Conservation (phyloP, 1,139 yeast genomes). For the Pichia norvegensis region DNA sequence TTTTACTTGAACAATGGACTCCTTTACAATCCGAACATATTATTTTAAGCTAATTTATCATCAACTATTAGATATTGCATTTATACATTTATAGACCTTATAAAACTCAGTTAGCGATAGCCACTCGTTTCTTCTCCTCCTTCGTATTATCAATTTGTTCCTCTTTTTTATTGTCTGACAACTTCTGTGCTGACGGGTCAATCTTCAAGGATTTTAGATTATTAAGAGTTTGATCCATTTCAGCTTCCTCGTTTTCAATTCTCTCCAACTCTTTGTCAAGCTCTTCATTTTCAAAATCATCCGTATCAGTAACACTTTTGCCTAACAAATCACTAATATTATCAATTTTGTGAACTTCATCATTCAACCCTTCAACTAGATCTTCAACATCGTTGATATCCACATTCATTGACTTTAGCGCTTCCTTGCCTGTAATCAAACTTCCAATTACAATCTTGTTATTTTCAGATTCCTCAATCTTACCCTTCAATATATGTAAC, state of each 20-base stretch:
- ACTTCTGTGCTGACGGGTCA: conserved; percentile 14
- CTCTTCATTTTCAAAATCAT: conserved; percentile 16
- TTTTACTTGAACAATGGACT: conserved; percentile 62
- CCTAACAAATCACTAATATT: conserved; percentile 31
- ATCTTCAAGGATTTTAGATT: background rate
- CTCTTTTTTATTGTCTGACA: conserved; percentile 1
- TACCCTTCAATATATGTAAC: conserved; percentile 30
- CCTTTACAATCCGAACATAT: conserved; percentile 39
- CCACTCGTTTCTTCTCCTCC: background rate
- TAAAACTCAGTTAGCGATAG: background rate
- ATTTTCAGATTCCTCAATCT: conserved; percentile 39
- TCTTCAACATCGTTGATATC: conserved; percentile 22
- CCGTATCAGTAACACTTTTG: background rate
- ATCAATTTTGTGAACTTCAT: conserved; percentile 20
- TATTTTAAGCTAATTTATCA: background rate
- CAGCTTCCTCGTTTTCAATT: background rate
- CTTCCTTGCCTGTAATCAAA: conserved; percentile 30
- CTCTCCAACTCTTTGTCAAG: conserved; percentile 21
- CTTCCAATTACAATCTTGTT: conserved; percentile 31
- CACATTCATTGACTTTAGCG: conserved; percentile 33
- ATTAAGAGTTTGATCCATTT: background rate
- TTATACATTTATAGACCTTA: no score
- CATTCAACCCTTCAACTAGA: conserved; percentile 32
- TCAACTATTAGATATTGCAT: background rate
- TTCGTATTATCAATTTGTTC: background rate